These are phyloP conservation scores for Lodderomyces parapsilosis DNA, from an alignment of 1,139 yeast genomes.

Conservation along the genomic window DNA sequence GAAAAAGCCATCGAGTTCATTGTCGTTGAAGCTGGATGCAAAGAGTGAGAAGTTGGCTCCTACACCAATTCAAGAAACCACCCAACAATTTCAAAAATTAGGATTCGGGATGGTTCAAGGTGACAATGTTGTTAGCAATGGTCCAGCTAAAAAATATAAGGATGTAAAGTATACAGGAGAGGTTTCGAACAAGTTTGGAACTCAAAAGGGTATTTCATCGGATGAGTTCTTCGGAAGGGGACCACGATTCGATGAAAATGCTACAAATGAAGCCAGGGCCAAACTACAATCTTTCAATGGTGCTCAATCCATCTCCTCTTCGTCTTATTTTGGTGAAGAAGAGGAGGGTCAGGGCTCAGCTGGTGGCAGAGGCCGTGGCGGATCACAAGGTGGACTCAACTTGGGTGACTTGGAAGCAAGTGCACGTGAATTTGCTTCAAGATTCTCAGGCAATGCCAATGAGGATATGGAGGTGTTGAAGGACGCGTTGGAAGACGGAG, in stretches of 20 bases:
- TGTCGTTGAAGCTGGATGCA: constrained; percentile 11
- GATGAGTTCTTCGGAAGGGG: constrained; percentile 94
- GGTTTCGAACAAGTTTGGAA: constrained; percentile 75
- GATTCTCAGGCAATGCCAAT: constrained; percentile 71
- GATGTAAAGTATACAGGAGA: constrained; percentile 67
- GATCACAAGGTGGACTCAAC: constrained; percentile 18
- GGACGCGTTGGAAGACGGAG: constrained; percentile 95
- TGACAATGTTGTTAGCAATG: constrained; percentile 31
- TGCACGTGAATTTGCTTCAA: constrained; percentile 68
- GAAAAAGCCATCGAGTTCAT: constrained; percentile 15
- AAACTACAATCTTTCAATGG: constrained; percentile 81
- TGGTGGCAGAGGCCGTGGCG: constrained; percentile 17
- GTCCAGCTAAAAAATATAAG: constrained; percentile 38
- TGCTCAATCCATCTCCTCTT: constrained; percentile 87
- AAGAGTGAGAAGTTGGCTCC: constrained; percentile 21
- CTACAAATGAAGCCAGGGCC: constrained; percentile 73
- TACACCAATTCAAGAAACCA: constrained; percentile 51
- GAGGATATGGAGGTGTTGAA: constrained; percentile 86
- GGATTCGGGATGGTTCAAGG: constrained; percentile 82
- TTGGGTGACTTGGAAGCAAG: constrained; percentile 49
- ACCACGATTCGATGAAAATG: constrained; percentile 69
- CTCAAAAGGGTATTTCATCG: constrained; percentile 91
- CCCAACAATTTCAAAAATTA: constrained; percentile 72
- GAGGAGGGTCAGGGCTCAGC: constrained; percentile 39
- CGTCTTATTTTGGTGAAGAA: constrained; percentile 90